These are phyloP conservation scores for Fusarium odoratissimum DNA, from an alignment of 2,329 filamentous ascomycete species.

Conservation along the genomic window DNA sequence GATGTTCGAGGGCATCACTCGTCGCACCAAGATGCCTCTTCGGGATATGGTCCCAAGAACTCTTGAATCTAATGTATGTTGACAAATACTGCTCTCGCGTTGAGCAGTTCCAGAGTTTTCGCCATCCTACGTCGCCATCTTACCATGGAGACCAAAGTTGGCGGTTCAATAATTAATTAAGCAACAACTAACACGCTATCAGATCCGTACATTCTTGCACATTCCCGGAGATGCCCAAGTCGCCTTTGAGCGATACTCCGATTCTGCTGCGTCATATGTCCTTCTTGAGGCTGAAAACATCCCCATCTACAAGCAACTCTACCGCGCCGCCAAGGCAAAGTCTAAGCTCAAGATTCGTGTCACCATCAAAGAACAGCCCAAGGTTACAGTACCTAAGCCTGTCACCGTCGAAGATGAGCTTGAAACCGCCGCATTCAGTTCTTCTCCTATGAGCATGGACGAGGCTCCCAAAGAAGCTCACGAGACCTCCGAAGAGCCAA, in stretches of 20 bases:
- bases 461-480: slow-evolving; percentile 31
- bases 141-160: not conserved
- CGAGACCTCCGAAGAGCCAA: slow-evolving; percentile 23
- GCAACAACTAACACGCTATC: slow-evolving; percentile 26
- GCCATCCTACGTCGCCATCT: not conserved
- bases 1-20: slow-evolving; percentile 77
- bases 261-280: slow-evolving; percentile 86
- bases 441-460: slow-evolving; percentile 18
- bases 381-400: slow-evolving; percentile 50
- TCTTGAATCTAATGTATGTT: slow-evolving; percentile 86
- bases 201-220: slow-evolving; percentile 53
- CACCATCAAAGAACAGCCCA: slow-evolving; percentile 55
- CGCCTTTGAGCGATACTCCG: slow-evolving; percentile 92
- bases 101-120: not conserved
- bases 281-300: slow-evolving; percentile 80
- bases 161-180: not conserved
- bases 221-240: slow-evolving; percentile 53
- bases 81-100: slow-evolving; percentile 4
- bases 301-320: slow-evolving; percentile 94
- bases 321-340: slow-evolving; percentile 97
- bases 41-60: slow-evolving; percentile 80
- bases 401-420: slow-evolving; percentile 64
- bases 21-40: slow-evolving; percentile 90
- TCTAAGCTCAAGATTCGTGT: slow-evolving; percentile 93
- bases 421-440: slow-evolving; percentile 43